phyloP scores from a whole-genome alignment of 345 rosid genomes.

The Eucalyptus polyanthemos region DNA sequence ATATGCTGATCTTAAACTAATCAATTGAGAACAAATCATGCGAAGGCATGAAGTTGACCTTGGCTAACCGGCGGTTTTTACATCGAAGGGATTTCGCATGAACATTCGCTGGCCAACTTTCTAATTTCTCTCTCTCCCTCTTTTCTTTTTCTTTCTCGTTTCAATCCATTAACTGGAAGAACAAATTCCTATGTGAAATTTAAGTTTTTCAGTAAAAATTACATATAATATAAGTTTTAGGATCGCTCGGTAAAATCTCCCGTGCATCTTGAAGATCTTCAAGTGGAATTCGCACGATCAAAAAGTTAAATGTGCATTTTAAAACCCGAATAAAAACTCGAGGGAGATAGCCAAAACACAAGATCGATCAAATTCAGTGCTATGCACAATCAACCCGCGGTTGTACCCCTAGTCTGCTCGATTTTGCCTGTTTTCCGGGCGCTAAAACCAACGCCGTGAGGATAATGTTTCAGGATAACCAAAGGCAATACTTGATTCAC shows the following conservation, averaged over 20 bases:
- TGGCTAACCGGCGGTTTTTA: background rate
- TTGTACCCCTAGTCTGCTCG: background rate
- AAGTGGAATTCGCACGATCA: background rate
- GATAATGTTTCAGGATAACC: background rate
- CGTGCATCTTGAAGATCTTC: background rate
- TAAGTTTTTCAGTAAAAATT: background rate
- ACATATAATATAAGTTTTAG: background rate
- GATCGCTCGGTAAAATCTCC: fast-evolving
- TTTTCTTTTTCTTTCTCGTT: background rate
- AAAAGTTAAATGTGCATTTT: background rate
- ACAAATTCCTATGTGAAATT: background rate
- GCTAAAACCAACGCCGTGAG: fast-evolving
- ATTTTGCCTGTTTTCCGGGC: background rate
- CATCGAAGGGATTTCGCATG: background rate
- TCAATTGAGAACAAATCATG: background rate
- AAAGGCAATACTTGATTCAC: background rate
- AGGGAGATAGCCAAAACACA: background rate
- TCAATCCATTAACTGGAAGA: background rate
- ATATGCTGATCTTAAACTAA: background rate
- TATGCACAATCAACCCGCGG: background rate
- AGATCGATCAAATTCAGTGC: background rate
- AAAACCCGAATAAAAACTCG: background rate
- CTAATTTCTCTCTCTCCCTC: background rate
- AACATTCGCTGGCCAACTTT: background rate
- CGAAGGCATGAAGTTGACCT: background rate